Percentiles rank a stretch among this genome's conserved stretches.
Evolutionary conservation across 2,329 filamentous ascomycete species (phyloP).

Genomic region (Cryphonectria japonica): DNA sequence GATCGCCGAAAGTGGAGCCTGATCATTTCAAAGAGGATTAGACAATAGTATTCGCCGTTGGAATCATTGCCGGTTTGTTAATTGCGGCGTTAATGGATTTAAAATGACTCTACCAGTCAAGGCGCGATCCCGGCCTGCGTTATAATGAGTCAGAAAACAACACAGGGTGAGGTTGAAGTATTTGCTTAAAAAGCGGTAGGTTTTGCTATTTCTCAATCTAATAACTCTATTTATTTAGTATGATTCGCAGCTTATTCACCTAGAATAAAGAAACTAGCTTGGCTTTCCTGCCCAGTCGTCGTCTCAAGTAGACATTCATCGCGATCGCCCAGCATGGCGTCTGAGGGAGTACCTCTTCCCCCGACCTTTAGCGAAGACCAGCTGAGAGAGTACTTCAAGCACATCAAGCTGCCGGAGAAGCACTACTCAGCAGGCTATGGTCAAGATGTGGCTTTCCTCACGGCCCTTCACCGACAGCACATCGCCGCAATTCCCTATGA

Average conservation of each 20-base stretch:
- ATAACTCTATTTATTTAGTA: background rate
- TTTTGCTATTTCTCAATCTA: background rate
- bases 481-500: constrained; percentile 60
- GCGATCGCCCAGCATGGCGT: background rate
- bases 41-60: background rate
- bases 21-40: background rate
- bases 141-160: constrained; percentile 1
- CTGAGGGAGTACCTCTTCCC: background rate
- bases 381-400: constrained; percentile 32
- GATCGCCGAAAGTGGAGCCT: background rate
- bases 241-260: background rate
- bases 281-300: background rate
- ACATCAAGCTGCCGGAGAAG: constrained; percentile 32
- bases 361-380: constrained; percentile 22
- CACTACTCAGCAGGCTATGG: constrained; percentile 31
- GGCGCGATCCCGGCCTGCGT: background rate
- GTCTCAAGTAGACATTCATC: too few relatives aligned
- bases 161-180: too few relatives aligned
- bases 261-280: background rate
- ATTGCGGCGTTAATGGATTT: background rate
- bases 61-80: background rate
- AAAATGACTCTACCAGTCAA: background rate
- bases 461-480: constrained; percentile 48
- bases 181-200: background rate
- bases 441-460: constrained; percentile 43